Evolutionary conservation across 2,329 filamentous ascomycete species (phyloP).

Genomic region (Pseudocercospora cruenta): DNA sequence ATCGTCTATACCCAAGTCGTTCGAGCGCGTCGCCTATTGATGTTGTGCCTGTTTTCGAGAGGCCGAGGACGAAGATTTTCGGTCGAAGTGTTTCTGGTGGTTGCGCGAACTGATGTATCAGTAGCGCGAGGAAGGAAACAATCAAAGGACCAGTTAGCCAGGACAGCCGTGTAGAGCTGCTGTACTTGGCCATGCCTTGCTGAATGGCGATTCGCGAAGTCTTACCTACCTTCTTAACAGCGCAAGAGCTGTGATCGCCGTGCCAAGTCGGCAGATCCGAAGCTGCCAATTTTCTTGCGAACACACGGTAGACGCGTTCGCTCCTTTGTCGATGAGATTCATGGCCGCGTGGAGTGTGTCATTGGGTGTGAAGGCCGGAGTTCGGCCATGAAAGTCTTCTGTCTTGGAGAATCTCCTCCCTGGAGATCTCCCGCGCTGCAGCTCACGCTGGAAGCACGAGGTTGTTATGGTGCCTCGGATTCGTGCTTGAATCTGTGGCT

Average conservation of each 20-base stretch:
- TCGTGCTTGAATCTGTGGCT: not conserved
- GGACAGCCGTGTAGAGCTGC: not conserved
- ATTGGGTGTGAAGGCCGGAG: not conserved
- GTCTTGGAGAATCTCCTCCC: not conserved
- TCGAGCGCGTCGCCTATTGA: conserved; percentile 38
- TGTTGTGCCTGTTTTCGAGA: conserved; percentile 38
- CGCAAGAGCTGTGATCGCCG: not conserved
- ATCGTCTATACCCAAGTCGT: conserved; percentile 35
- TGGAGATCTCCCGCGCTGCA: not conserved
- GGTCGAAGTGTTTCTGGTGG: conserved; percentile 29
- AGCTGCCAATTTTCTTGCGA: no score
- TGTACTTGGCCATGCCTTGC: not conserved
- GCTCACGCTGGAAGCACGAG: not conserved
- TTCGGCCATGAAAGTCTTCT: not conserved
- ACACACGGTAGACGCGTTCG: no score
- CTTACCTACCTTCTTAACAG: not conserved
- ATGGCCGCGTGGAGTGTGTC: not conserved
- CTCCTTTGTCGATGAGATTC: no score
- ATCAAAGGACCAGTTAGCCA: conserved; percentile 5
- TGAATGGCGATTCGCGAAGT: not conserved
- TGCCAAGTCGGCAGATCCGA: not conserved
- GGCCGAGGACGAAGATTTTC: conserved; percentile 39
- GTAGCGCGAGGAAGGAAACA: not conserved
- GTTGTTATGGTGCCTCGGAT: not conserved
- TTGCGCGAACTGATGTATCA: conserved; percentile 24